phyloP scores from a whole-genome alignment of 2,329 filamentous ascomycete species.

The Aspergillus thermomutatus region DNA sequence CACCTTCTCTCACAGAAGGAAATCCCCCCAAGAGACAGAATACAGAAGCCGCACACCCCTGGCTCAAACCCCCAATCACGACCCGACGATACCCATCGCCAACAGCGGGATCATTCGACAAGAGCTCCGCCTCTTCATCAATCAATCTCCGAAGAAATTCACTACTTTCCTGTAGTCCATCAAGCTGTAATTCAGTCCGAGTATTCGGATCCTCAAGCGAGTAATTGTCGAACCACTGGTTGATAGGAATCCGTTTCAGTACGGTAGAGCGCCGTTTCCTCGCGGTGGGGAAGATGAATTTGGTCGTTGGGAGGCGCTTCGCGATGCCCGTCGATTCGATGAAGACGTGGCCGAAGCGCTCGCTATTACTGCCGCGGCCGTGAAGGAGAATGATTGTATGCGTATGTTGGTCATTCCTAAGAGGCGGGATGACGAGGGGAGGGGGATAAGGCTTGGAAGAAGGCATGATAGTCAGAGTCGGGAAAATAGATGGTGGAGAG shows the following conservation, averaged over 20 bases:
- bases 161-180: slow-evolving; percentile 45
- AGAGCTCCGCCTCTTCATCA: slow-evolving; percentile 25
- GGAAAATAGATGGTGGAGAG: not conserved
- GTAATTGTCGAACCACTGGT: slow-evolving; percentile 53
- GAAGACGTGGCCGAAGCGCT: slow-evolving; percentile 34
- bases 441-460: slow-evolving; percentile 11
- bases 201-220: slow-evolving; percentile 40
- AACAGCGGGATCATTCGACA: slow-evolving; percentile 16
- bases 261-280: slow-evolving; percentile 43
- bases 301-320: slow-evolving; percentile 26
- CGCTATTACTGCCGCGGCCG: slow-evolving; percentile 36
- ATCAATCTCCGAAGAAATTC: slow-evolving; percentile 36
- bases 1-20: slow-evolving; percentile 1
- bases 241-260: slow-evolving; percentile 43
- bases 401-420: slow-evolving; percentile 18
- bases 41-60: slow-evolving; percentile 50
- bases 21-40: slow-evolving; percentile 42
- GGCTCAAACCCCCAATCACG: slow-evolving; percentile 52
- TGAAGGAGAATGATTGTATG: slow-evolving; percentile 44
- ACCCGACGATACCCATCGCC: slow-evolving; percentile 35
- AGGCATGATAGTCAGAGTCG: not conserved
- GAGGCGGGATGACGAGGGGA: slow-evolving; percentile 16
- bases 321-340: slow-evolving; percentile 20
- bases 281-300: slow-evolving; percentile 53
- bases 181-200: slow-evolving; percentile 43